phyloP scores from a whole-genome alignment of 352 stramenopile genomes.

The Globisporangium camurandrum region DNA sequence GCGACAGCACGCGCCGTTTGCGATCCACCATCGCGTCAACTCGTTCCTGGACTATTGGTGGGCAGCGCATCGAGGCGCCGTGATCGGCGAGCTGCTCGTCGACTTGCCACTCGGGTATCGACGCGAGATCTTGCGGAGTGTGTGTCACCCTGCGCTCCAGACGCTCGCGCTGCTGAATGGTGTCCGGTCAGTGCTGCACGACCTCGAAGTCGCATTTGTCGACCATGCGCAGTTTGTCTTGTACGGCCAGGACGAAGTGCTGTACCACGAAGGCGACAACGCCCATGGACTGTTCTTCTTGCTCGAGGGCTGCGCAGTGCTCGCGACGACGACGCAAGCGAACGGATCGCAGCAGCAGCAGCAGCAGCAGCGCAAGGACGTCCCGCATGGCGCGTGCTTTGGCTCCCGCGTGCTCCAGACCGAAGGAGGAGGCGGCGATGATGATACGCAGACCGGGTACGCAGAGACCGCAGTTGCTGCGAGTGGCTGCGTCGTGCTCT shows the following conservation, averaged over 20 bases:
- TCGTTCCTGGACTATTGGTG: slow-evolving; percentile 46
- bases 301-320: slow-evolving; percentile 14
- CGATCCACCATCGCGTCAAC: slow-evolving; percentile 35
- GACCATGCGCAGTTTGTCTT: slow-evolving; percentile 28
- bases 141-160: slow-evolving; percentile 28
- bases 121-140: slow-evolving; percentile 27
- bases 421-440: neutral
- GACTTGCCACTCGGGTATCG: slow-evolving; percentile 26
- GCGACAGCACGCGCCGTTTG: slow-evolving; percentile 28
- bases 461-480: slow-evolving; percentile 24
- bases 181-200: slow-evolving; percentile 16
- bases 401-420: slow-evolving; percentile 17
- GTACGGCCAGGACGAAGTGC: slow-evolving; percentile 30
- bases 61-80: slow-evolving; percentile 29
- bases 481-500: slow-evolving; percentile 25
- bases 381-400: slow-evolving; percentile 28
- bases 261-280: slow-evolving; percentile 32
- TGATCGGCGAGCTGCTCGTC: slow-evolving; percentile 27
- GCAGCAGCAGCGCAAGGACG: slow-evolving; percentile 1
- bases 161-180: slow-evolving; percentile 19
- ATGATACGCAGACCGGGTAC: slow-evolving; percentile 14
- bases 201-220: slow-evolving; percentile 28
- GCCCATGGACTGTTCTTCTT: slow-evolving; percentile 27
- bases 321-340: too few relatives aligned
- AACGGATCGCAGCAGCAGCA: neutral